Base-by-base conservation (phyloP, 345 rosid species). In the Tarenaya hassleriana region DNA sequence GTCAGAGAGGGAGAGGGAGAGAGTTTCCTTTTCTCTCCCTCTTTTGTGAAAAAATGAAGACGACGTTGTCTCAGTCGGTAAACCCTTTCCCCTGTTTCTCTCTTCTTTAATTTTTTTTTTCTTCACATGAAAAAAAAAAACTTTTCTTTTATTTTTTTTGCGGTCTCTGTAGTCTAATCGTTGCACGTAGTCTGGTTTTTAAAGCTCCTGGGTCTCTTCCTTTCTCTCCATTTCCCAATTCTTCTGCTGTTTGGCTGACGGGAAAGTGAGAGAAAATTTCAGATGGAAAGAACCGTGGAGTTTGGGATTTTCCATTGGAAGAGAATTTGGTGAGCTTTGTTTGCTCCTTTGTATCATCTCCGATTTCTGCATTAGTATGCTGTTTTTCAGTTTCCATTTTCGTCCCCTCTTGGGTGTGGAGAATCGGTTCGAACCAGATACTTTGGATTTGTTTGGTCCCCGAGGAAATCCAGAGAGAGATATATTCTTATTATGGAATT, bases 141-240 rank as follows among this genome's bases (percentile, higher is more conserved):
- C 5, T 24, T 2, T 24, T 24, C 29, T 24, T 24, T 24, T 24
- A 24, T 34, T 34, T 16, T 8, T 5, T 37, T 51, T 18, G 64
- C 60, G 44, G 64, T 65, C 60, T 58, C 64, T 66, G 10, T 52
- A 32, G 60, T 65, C 60, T 58, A 65, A 65, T 65, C 64, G 48
- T 34, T 24, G 24, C 48, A 63, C 57, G 20, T 64, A 31, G 17
- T 59, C 56, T 66, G 59, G 39, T 59, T 66, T 50, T 51, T 45
- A 45, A 58, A 59, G 60, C 60, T 45, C 47, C 59, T 52, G 34
- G 40, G 7, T 65, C 60, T 52, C 55, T 52, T 38, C 24, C 20
- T 34, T 52, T 58, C 60, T 58, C 60, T 58, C 52, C 63, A 53
- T 50, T 34, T 24, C 29, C 3, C 29, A 24, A 24, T n/a, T 5